These are phyloP conservation scores for Diplogelasinospora grovesii DNA, from an alignment of 495 filamentous ascomycete genomes.

Conservation along the genomic window DNA sequence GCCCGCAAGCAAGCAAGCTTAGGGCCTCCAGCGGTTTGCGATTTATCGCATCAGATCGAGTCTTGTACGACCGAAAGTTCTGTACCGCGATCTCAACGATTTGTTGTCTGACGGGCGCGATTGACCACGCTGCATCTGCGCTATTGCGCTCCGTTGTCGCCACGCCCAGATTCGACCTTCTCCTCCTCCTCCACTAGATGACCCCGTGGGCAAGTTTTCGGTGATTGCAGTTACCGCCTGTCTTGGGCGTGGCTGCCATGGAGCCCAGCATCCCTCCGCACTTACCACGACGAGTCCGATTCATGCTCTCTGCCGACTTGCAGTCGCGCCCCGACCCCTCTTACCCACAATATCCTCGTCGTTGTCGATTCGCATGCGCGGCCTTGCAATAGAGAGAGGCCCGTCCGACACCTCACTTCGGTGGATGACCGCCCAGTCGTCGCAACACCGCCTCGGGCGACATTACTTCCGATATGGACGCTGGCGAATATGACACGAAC, in stretches of 20 bases:
- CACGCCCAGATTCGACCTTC: no score
- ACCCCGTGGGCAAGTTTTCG: constrained; percentile 1
- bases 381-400: constrained; percentile 8
- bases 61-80: no score
- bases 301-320: constrained; percentile 1
- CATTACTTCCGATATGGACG: constrained; percentile 42
- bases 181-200: constrained; percentile 9
- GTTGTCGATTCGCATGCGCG: constrained; percentile 14
- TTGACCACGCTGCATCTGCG: no score
- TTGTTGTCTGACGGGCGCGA: no score
- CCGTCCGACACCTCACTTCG: constrained; percentile 11
- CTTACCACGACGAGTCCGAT: constrained; percentile 16
- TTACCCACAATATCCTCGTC: constrained; percentile 1
- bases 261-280: constrained; percentile 19
- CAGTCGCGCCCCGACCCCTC: background rate
- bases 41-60: no score
- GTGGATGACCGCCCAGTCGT: constrained; percentile 18
- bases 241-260: constrained; percentile 23
- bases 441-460: constrained; percentile 12
- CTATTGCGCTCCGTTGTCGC: no score
- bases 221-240: constrained; percentile 12
- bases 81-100: no score
- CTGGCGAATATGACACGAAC: constrained; percentile 49
- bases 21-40: no score
- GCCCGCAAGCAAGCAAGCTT: no score